Evolutionary conservation across 2,329 filamentous ascomycete species (phyloP).

Genomic region (Ramichloridium luteum): DNA sequence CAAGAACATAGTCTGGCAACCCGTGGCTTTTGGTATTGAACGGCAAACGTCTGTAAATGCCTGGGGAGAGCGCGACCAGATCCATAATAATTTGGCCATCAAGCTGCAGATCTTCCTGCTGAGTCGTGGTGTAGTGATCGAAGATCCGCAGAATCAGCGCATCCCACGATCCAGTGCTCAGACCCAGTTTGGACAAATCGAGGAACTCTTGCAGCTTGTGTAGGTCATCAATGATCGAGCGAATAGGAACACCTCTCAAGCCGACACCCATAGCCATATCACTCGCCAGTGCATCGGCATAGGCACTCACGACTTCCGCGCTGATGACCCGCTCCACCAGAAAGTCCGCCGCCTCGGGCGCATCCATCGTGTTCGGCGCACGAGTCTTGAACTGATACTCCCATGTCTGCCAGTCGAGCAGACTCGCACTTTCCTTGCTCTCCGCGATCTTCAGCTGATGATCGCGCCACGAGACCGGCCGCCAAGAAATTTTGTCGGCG

Average conservation of each 20-base stretch:
- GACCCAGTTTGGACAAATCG: constrained; percentile 20
- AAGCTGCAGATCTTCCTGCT: constrained; percentile 32
- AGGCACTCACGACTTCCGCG: constrained; percentile 44
- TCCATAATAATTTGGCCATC: constrained; percentile 33
- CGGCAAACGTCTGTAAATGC: constrained; percentile 30
- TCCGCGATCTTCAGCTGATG: constrained; percentile 11
- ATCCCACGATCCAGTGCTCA: constrained; percentile 33
- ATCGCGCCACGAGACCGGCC: constrained; percentile 31
- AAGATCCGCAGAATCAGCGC: constrained; percentile 38
- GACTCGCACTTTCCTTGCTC: constrained; percentile 19
- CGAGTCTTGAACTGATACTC: constrained; percentile 22
- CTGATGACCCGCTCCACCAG: constrained; percentile 40
- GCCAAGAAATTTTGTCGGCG: constrained; percentile 16
- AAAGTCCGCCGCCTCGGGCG: constrained; percentile 2
- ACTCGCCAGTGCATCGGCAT: constrained; percentile 42
- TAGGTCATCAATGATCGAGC: constrained; percentile 24
- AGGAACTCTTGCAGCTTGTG: constrained; percentile 28
- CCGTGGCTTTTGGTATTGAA: constrained; percentile 23
- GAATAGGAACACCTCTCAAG: constrained; percentile 26
- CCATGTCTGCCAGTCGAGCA: constrained; percentile 18
- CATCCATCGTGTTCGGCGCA: constrained; percentile 12
- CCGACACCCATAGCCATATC: constrained; percentile 32
- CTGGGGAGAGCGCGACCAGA: constrained; percentile 27
- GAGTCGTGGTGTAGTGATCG: no score
- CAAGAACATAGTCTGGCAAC: constrained; percentile 31